Evolutionary conservation across 345 rosid species (phyloP), one percentile per base, ranked within the genome.

Genomic region (Abelmoschus esculentus): DNA sequence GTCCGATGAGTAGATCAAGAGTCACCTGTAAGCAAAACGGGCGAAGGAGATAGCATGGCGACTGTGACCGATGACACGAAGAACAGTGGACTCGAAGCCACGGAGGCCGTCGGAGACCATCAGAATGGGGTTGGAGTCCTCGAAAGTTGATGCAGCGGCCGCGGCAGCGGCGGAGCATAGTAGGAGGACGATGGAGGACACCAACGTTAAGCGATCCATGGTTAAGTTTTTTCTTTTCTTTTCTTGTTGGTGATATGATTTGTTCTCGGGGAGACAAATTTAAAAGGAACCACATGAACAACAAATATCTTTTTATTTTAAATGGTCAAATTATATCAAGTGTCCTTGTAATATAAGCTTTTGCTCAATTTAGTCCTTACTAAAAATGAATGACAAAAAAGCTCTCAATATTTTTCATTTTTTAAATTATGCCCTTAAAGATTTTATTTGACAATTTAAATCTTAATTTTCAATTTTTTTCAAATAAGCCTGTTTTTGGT

Each of bases 1-100:
- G 13, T 70, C 9, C 0, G 40, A 58, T 8, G 3, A 8, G 8
- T 0, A 22, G 26, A 22, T 22, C 26, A 22, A 22, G 26, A 22
- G 26, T 49, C 28, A 93, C 97, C 83, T 83, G 84, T 76, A 74
- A 74, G 88, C 84, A 72, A 93, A 93, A 67, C 96, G 91, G 15
- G 93, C 89, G 69, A 91, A 89, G 64, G 88, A 80, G 83, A 84
- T 61, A 70, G 85, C 92, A 28, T 66, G 84, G 8, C 86, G 86
- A 14, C 86, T 62, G 34, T 72, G 76, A 46, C 97, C 96, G 84
- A 93, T 56, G 76, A 81, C 86, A 73, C 74, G 82, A 49, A 81
- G 76, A 53, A 88, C 69, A 1, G 87, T 80, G 50, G 83, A 76
- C 54, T 88, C 96, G 61, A 87, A 47, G 64, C 88, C 86, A 32